Percentiles rank a stretch among this genome's conserved stretches.
phyloP scores from a whole-genome alignment of 2,329 filamentous ascomycete genomes.

The Tolypocladium album region DNA sequence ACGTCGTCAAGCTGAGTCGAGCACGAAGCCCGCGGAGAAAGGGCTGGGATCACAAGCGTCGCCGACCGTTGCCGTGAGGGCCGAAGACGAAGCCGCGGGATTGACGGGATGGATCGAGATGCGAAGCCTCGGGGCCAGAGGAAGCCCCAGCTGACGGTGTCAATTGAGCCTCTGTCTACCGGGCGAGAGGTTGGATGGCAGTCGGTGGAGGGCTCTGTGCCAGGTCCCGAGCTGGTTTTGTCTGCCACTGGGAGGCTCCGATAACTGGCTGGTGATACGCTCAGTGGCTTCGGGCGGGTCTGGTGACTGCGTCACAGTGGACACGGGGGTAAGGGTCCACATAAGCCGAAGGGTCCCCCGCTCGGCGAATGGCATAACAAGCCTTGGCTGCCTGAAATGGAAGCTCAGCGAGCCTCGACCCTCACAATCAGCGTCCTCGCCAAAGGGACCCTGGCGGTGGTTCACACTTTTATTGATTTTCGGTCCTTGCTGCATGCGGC shows the following conservation, averaged over 20 bases:
- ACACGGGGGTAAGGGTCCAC: not conserved
- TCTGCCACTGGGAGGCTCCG: not conserved
- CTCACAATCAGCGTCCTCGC: not conserved
- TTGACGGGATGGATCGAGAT: not conserved
- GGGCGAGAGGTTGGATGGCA: not conserved
- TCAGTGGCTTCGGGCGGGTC: constrained; percentile 1
- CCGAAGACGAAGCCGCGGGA: not conserved
- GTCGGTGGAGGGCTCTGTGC: not conserved
- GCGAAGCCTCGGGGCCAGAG: not conserved
- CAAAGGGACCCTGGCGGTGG: not conserved
- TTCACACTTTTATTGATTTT: not conserved
- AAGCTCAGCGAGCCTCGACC: not conserved
- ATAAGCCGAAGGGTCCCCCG: not conserved
- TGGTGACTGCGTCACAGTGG: constrained; percentile 6
- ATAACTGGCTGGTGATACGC: not conserved
- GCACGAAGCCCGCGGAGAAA: not conserved
- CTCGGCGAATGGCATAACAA: not conserved
- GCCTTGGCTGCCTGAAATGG: not conserved
- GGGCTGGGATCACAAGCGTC: not conserved
- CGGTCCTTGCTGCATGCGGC: not conserved
- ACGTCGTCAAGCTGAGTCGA: not conserved
- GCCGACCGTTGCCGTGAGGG: not conserved
- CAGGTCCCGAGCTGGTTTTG: not conserved
- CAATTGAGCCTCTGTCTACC: constrained; percentile 1
- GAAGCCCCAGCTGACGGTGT: constrained; percentile 3